phyloP scores from a whole-genome alignment of 176 grass and related monocot genomes.

The Thinopyrum elongatum region DNA sequence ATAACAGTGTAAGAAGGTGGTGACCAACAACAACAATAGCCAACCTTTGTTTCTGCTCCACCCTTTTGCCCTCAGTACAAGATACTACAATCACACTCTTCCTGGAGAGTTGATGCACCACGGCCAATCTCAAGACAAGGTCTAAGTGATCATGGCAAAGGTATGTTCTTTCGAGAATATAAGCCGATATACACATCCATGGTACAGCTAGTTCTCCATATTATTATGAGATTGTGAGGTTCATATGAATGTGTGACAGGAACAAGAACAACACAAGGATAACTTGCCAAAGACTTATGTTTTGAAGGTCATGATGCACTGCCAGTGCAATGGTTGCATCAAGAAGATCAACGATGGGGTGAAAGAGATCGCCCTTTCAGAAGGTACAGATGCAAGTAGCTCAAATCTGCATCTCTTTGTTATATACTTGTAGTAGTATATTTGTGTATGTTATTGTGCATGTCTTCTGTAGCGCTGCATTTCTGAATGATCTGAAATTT shows the following conservation, averaged over 20 bases:
- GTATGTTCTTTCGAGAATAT: neutral
- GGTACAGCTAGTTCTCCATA: neutral
- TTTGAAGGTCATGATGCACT: conserved; percentile 36
- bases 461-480: neutral
- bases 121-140: neutral
- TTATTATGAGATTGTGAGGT: neutral
- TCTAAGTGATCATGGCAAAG: conserved; percentile 23
- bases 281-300: neutral
- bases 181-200: neutral
- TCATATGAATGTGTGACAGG: conserved; percentile 10
- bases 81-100: neutral
- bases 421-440: neutral
- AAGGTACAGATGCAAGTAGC: neutral
- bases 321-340: conserved; percentile 32
- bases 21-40: conserved; percentile 24
- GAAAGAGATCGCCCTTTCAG: conserved; percentile 20
- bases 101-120: neutral
- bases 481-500: neutral
- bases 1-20: conserved; percentile 23
- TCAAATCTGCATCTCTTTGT: neutral
- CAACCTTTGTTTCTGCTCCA: neutral
- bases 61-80: conserved; percentile 21
- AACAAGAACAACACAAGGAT: neutral
- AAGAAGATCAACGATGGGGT: conserved; percentile 41
- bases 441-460: neutral